Evolutionary conservation across 1,284 basidiomycete species (phyloP).

Genomic region (Microstroma glucosiphilum): DNA sequence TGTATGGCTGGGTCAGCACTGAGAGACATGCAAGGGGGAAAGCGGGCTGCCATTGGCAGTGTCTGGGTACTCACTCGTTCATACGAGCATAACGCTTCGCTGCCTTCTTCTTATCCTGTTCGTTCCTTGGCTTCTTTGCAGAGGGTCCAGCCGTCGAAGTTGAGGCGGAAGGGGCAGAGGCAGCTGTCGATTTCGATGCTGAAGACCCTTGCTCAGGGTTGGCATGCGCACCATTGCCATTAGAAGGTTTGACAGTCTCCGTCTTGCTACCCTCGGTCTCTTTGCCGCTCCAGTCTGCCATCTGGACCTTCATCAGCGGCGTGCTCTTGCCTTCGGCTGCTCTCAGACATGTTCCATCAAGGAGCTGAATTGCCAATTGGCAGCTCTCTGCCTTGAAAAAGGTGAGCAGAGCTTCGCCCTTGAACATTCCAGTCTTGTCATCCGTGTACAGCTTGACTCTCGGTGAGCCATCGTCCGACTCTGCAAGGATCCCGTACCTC

Average conservation of each 20-base stretch:
- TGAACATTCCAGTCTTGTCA: slow-evolving; percentile 69
- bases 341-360: slow-evolving; percentile 87
- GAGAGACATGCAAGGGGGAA: slow-evolving; percentile 4
- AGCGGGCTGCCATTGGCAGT: no score
- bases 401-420: slow-evolving; percentile 88
- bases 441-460: slow-evolving; percentile 90
- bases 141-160: slow-evolving; percentile 3
- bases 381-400: slow-evolving; percentile 98
- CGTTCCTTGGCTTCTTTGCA: slow-evolving; percentile 7
- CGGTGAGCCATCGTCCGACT: slow-evolving; percentile 77
- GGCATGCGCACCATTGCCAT: background rate
- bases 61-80: slow-evolving; percentile 19
- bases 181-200: background rate
- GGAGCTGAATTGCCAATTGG: slow-evolving; percentile 70
- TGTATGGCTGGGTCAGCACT: slow-evolving; percentile 66
- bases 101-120: slow-evolving; percentile 17
- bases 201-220: background rate
- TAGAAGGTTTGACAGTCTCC: background rate
- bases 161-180: background rate
- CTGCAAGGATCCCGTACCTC: slow-evolving; percentile 84
- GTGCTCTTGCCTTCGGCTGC: slow-evolving; percentile 62
- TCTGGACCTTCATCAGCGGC: slow-evolving; percentile 70
- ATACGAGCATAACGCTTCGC: slow-evolving; percentile 28
- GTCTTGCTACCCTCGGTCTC: slow-evolving; percentile 10
- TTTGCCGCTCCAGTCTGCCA: slow-evolving; percentile 65